phyloP scores from a whole-genome alignment of 805 yeast species.

The Cyberlindnera japonica region DNA sequence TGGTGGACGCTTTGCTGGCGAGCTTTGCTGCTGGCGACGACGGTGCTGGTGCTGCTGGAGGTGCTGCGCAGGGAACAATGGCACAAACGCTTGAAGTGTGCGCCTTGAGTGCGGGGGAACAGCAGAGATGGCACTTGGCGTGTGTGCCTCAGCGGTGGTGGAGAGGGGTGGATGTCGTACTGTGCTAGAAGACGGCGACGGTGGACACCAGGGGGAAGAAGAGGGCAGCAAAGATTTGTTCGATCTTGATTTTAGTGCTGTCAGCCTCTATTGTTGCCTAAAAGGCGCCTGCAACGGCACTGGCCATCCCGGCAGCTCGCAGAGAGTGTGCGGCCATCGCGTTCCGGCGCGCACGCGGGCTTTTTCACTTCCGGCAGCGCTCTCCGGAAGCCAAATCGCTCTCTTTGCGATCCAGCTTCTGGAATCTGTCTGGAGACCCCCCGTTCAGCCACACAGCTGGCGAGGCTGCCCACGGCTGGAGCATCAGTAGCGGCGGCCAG shows the following conservation, averaged over 20 bases:
- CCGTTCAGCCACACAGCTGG: not conserved
- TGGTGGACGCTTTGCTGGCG: no score
- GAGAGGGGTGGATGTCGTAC: no score
- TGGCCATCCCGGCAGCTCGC: not conserved
- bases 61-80: no score
- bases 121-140: not conserved
- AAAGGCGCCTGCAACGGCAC: constrained; percentile 6
- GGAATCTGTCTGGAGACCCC: no score
- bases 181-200: no score
- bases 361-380: not conserved
- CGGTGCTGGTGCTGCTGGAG: no score
- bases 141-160: no score
- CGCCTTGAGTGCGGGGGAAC: no score
- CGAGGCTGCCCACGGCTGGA: not conserved
- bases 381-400: not conserved
- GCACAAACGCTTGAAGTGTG: not conserved
- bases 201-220: no score
- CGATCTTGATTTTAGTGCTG: not conserved
- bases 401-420: no score
- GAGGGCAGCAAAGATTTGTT: not conserved
- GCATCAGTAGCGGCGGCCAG: no score
- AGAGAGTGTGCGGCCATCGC: constrained; percentile 2
- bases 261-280: not conserved
- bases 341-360: constrained; percentile 7
- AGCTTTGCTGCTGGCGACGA: no score